Evolutionary conservation across 768 basidiomycete species (phyloP), one percentile per base, ranked within the genome.

Genomic region (Cytidiella melzeri): DNA sequence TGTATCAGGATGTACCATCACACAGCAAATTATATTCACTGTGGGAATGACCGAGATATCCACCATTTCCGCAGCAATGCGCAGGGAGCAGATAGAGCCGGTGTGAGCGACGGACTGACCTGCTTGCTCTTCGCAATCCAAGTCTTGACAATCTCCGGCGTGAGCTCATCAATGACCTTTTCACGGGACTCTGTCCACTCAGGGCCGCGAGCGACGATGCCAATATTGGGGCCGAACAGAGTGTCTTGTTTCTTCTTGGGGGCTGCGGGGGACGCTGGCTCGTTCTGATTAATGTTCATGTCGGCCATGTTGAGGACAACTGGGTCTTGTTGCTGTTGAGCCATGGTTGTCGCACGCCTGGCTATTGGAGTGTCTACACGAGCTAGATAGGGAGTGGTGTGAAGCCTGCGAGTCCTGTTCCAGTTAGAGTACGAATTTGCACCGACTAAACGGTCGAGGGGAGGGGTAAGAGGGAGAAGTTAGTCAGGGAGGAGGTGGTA

Each of bases 111-210:
- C 79, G 15, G n/a, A 34, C 30, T 62, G 46, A 91, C 91, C 75
- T 92, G 81, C 71, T 91, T 92, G 68, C 80, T 84, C 72, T 84
- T 92, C 51, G 83, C 82, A 15, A 95, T 79, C 93, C 93, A 97
- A 9, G 67, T 66, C 60, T 78, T 83, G 55, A 97, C 84, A 39
- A 87, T 73, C 26, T 94, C 88, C 0, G 86, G 82, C 0, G 90
- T 88, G 38, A 96, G 75, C 57, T 81, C 80, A 58, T 91, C 87
- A 40, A 76, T 60, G 13, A 75, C 79, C 73, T 85, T 90, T 64
- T 86, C 84, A 44, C 71, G 71, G 23, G 64, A 58, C 23, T 77
- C 67, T 1, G 88, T 81, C 89, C 89, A 92, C 0, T 78, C 67
- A 7, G 89, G 88, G 1, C 80, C 80, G 47, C 71, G 74, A 61